Evolutionary conservation across 768 basidiomycete genomes (phyloP).

Genomic region (Serendipita sp.): DNA sequence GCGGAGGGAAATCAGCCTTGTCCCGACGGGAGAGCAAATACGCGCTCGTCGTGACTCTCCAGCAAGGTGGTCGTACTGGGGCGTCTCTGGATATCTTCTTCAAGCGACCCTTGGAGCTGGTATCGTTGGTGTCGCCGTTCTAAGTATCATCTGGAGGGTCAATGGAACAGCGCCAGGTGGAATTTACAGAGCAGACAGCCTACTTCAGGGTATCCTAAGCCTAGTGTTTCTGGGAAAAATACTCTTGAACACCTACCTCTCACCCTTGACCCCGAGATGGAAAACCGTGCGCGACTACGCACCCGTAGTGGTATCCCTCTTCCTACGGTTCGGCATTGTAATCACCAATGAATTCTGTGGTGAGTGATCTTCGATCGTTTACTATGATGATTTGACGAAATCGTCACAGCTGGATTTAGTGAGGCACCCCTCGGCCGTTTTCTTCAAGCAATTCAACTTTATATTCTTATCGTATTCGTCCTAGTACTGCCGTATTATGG

Average conservation of each 20-base stretch:
- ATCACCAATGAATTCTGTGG: background rate
- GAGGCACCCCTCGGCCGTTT: background rate
- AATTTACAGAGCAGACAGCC: background rate
- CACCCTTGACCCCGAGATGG: background rate
- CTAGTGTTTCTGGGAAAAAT: background rate
- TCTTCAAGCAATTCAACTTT: background rate
- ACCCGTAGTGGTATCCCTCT: background rate
- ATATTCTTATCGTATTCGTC: background rate
- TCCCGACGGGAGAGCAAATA: background rate
- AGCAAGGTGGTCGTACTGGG: background rate
- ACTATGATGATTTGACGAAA: background rate
- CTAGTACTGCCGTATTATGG: background rate
- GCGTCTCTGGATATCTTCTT: background rate
- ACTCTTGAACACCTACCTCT: background rate
- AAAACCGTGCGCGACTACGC: background rate
- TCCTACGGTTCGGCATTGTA: background rate
- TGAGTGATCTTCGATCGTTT: background rate
- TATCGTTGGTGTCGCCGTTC: background rate
- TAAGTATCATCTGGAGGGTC: background rate
- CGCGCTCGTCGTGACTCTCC: background rate
- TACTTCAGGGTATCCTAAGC: background rate
- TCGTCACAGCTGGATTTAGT: background rate
- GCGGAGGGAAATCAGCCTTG: background rate
- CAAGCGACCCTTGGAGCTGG: background rate
- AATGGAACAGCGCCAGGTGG: background rate